Conservation (phyloP, 495 filamentous ascomycete species). For the Glutinoglossum americanum region DNA sequence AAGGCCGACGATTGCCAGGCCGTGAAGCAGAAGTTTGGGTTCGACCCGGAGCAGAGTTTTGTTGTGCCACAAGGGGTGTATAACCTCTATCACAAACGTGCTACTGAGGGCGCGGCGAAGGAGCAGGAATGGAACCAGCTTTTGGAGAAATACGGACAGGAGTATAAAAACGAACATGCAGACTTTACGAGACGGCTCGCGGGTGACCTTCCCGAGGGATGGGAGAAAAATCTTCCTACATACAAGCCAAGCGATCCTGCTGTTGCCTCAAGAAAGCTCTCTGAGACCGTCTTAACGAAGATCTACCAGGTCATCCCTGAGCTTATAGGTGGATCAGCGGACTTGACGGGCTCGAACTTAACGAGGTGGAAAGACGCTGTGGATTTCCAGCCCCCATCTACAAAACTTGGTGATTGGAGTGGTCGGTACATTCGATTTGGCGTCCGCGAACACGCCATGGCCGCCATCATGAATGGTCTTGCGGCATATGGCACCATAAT, state of each 20-base stretch:
- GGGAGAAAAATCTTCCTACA: slow-evolving; percentile 81
- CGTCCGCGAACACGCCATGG: slow-evolving; percentile 96
- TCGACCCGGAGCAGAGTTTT: slow-evolving; percentile 86
- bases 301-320: slow-evolving; percentile 71
- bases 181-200: slow-evolving; percentile 67
- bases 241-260: slow-evolving; percentile 80
- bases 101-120: slow-evolving; percentile 62
- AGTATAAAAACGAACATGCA: slow-evolving; percentile 52
- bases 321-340: slow-evolving; percentile 85
- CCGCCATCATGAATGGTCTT: slow-evolving; percentile 93
- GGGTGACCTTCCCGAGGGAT: slow-evolving; percentile 80
- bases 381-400: slow-evolving; percentile 88
- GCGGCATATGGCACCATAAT: slow-evolving; percentile 88
- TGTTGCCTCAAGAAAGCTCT: slow-evolving; percentile 81
- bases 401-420: slow-evolving; percentile 62
- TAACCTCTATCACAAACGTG: slow-evolving; percentile 65
- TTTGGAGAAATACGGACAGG: slow-evolving; percentile 59
- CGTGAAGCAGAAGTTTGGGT: slow-evolving; percentile 85
- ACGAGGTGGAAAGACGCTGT: slow-evolving; percentile 91
- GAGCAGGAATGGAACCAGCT: slow-evolving; percentile 94
- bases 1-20: slow-evolving; percentile 82
- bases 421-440: slow-evolving; percentile 94
- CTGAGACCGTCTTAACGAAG: slow-evolving; percentile 78
- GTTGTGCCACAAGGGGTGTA: slow-evolving; percentile 89
- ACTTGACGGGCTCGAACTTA: slow-evolving; percentile 96